phyloP scores from a whole-genome alignment of 176 grass and related monocot species.

The Bolboschoenus planiculmis region DNA sequence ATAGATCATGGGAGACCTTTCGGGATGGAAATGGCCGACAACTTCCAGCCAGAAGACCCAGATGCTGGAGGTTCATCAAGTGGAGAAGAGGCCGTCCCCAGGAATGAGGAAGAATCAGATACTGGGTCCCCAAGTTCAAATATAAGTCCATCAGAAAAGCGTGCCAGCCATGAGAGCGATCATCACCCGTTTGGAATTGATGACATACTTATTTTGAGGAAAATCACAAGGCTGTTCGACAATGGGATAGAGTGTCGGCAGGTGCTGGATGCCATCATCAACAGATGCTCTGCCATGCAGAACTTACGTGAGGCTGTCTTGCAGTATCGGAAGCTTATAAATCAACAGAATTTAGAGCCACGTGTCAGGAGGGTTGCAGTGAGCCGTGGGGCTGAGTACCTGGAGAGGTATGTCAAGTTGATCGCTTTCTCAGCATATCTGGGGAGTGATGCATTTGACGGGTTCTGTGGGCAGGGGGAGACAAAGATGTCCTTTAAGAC shows the following conservation, averaged over 20 bases:
- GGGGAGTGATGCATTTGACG: conserved; percentile 91
- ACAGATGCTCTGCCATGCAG: conserved; percentile 89
- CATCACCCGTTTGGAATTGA: conserved; percentile 68
- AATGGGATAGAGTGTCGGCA: conserved; percentile 84
- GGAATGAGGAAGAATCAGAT: conserved; percentile 46
- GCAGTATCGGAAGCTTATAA: conserved; percentile 84
- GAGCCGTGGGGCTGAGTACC: conserved; percentile 90
- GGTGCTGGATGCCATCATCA: conserved; percentile 78
- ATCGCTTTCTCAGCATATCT: conserved; percentile 96
- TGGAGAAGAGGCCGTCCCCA: conserved; percentile 55
- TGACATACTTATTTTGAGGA: conserved; percentile 85
- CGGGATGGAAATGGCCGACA: conserved; percentile 39
- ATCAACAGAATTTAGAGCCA: conserved; percentile 83
- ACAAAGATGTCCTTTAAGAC: conserved; percentile 78
- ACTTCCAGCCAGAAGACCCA: conserved; percentile 42
- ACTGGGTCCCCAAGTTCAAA: conserved; percentile 16
- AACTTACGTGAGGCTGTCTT: conserved; percentile 95
- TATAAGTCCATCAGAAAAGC: conserved; percentile 24
- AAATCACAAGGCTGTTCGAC: conserved; percentile 91
- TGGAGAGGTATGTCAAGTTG: conserved; percentile 95
- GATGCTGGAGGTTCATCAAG: conserved; percentile 44
- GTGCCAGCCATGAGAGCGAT: conserved; percentile 33
- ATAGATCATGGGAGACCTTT: conserved; percentile 80
- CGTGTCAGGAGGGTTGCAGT: conserved; percentile 91
- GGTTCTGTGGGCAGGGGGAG: conserved; percentile 81